Evolutionary conservation across 306 rosid species (phyloP).

Genomic region (Lagenaria siceraria): DNA sequence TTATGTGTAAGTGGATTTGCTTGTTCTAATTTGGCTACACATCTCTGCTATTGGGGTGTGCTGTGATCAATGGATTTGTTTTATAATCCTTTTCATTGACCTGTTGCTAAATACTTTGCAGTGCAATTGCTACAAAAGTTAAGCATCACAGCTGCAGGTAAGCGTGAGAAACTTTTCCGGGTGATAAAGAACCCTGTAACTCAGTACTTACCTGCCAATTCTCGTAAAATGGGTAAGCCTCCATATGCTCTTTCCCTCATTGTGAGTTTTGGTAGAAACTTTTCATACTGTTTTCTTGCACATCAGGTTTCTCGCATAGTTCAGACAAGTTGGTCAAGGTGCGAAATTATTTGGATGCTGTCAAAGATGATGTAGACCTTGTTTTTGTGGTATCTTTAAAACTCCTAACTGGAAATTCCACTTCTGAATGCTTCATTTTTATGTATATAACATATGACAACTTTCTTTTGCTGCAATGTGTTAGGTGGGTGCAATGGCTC

Average conservation of each 20-base stretch:
- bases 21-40: not conserved
- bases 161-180: constrained; percentile 68
- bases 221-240: constrained; percentile 53
- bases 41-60: not conserved
- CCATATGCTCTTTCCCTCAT: not conserved
- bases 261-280: not conserved
- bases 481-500: constrained; percentile 91
- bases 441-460: not conserved
- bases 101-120: constrained; percentile 22
- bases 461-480: constrained; percentile 4
- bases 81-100: not conserved
- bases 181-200: constrained; percentile 76
- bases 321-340: constrained; percentile 53
- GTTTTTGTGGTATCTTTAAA: constrained; percentile 70
- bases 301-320: constrained; percentile 55
- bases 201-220: constrained; percentile 55
- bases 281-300: not conserved
- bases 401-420: not conserved
- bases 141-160: constrained; percentile 66
- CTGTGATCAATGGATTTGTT: not conserved
- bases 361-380: constrained; percentile 23
- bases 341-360: constrained; percentile 25
- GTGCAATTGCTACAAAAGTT: constrained; percentile 76
- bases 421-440: not conserved
- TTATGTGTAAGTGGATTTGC: constrained; percentile 58